A percentile compares a stretch with the other conserved stretches of the same genome.
These are phyloP conservation scores for Sanghuangporus weigelae DNA, from an alignment of 1,284 basidiomycete species.

Conservation along the genomic window DNA sequence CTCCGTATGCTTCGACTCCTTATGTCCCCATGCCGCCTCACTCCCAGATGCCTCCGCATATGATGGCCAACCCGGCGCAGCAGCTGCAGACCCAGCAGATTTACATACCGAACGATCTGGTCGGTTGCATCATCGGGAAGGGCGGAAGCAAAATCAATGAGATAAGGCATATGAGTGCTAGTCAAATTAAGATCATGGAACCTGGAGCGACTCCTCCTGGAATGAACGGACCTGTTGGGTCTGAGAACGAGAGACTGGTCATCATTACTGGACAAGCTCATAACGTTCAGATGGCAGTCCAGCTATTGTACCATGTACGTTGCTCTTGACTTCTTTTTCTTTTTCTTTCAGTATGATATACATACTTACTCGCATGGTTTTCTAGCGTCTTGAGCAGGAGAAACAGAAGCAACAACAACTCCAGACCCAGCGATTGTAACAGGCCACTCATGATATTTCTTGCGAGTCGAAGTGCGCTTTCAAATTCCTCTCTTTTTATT, in stretches of 20 bases:
- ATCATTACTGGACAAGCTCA: slow-evolving; percentile 91
- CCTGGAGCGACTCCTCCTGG: slow-evolving; percentile 76
- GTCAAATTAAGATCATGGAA: slow-evolving; percentile 99
- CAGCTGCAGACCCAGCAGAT: slow-evolving; percentile 96
- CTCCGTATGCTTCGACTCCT: slow-evolving; percentile 50
- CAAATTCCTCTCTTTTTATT: not conserved
- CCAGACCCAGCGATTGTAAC: slow-evolving; percentile 15
- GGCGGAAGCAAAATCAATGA: slow-evolving; percentile 99
- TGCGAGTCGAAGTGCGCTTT: not conserved
- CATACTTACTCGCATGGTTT: slow-evolving; percentile 1
- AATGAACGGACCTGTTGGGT: slow-evolving; percentile 62
- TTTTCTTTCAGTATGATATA: slow-evolving; percentile 9
- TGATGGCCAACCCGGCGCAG: slow-evolving; percentile 34
- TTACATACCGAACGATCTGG: slow-evolving; percentile 96
- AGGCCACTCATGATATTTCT: not conserved
- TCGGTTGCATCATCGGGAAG: slow-evolving; percentile 98
- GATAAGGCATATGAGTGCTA: slow-evolving; percentile 90
- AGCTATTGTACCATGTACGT: slow-evolving; percentile 86
- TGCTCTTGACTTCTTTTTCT: not conserved
- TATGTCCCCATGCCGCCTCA: slow-evolving; percentile 33
- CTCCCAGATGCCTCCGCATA: slow-evolving; percentile 29
- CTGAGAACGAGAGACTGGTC: slow-evolving; percentile 83
- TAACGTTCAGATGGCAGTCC: slow-evolving; percentile 96
- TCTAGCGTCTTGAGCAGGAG: slow-evolving; percentile 80
- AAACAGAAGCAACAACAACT: slow-evolving; percentile 72